Evolutionary conservation across 2,329 filamentous ascomycete species (phyloP).

Genomic region (Blumeriella jaapii): DNA sequence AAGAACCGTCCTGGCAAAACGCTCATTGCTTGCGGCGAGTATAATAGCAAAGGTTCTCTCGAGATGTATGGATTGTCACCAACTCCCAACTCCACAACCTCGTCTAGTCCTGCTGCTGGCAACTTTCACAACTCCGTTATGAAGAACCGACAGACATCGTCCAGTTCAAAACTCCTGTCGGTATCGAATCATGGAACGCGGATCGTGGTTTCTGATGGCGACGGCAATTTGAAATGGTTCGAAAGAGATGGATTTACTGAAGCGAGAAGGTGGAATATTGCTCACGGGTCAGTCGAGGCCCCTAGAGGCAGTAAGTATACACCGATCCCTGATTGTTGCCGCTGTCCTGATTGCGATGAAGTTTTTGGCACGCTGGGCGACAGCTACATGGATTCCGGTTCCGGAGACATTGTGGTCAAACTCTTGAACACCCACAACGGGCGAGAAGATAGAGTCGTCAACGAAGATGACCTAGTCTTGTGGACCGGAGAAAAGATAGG

Average conservation of each 20-base stretch:
- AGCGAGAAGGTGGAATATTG: conserved; percentile 42
- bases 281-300: conserved; percentile 38
- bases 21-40: conserved; percentile 75
- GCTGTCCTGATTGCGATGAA: too few species aligned
- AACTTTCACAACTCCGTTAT: conserved; percentile 39
- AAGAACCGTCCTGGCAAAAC: conserved; percentile 48
- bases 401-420: conserved; percentile 69
- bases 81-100: conserved; percentile 19
- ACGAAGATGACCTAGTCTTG: conserved; percentile 60
- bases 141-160: conserved; percentile 76
- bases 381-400: conserved; percentile 31
- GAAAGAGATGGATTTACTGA: conserved; percentile 69
- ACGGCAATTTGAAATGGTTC: conserved; percentile 80
- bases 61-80: conserved; percentile 65
- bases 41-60: conserved; percentile 81
- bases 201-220: conserved; percentile 73
- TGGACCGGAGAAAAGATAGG: conserved; percentile 86
- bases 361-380: conserved; percentile 38
- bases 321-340: too few species aligned
- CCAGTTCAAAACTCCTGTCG: conserved; percentile 68
- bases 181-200: conserved; percentile 72
- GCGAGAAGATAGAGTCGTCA: conserved; percentile 28
- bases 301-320: conserved; percentile 34
- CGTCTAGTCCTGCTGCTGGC: conserved; percentile 25
- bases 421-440: conserved; percentile 43